Base-by-base conservation (phyloP, 2,329 filamentous ascomycete species). In the Penicillium polonicum region DNA sequence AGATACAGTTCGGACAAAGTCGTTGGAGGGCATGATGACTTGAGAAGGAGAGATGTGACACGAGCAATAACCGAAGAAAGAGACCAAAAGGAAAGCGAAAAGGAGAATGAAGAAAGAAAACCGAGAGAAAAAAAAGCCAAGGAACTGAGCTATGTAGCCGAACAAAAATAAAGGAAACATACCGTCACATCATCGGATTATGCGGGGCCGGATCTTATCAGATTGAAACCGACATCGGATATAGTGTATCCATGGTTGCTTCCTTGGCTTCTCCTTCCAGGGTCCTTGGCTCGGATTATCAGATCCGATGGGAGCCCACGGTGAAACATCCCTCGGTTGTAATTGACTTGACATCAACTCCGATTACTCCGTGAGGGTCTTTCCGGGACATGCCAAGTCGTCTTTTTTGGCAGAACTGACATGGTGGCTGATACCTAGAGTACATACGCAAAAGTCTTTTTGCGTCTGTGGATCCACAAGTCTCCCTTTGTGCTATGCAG, bases 11-110 rank as follows among this genome's bases (percentile, higher is more conserved):
- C 60, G 52, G 38, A 68, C 55, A 29, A 60, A 64, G 54, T 69
- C 68, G 21, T 68, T 68, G 43, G 68, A 70, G 29, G 66, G 67
- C 69, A 71, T 71, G 9, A 36, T 60, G 48, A 45, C 10, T 25
- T 35, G 31, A 31, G 15, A 31, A 43, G 4, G 38, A 21, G 23
- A 19, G 41, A n/a, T 27, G 10, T 1, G 50, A 23, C 31, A 27
- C 21, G 15, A 21, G 29, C 31, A 25, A 48, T 48, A 41, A 35
- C 29, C 4, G 10, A 41, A 39, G 29, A 54, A 35, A 25, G 42
- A 31, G 17, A n/a, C 6, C 17, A 8, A 19, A n/a, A 51, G 48
- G 53, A 48, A 21, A 25, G 31, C 46, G n/a, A 31, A 44, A 8
- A 35, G 17, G 27, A 17, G 10, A 23, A 33, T 9, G 15, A 25